phyloP scores from a whole-genome alignment of 176 grass and related monocot species.

The Oryza nivara region DNA sequence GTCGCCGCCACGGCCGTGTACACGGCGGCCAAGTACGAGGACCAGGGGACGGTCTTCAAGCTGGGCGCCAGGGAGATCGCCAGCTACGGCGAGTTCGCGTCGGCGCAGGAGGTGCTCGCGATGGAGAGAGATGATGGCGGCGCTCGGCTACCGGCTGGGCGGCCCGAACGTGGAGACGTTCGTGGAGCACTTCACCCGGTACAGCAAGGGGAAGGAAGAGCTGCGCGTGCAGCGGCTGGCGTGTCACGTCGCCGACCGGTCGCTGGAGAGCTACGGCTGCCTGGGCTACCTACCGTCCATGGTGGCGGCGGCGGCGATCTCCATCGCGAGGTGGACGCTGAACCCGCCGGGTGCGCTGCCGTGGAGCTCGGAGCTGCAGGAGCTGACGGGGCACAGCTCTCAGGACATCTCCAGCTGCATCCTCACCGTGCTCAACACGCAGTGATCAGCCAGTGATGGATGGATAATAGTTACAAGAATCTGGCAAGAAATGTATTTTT shows the following conservation, averaged over 20 bases:
- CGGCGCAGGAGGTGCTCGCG: neutral
- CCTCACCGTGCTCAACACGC: neutral
- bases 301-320: conserved; percentile 21
- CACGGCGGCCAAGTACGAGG: conserved; percentile 8
- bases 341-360: neutral
- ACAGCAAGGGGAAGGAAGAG: neutral
- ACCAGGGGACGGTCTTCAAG: neutral
- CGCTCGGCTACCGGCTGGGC: conserved; percentile 13
- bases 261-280: conserved; percentile 7
- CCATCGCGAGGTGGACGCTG: neutral
- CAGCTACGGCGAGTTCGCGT: neutral
- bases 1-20: conserved; percentile 10
- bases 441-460: neutral
- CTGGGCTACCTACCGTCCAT: neutral
- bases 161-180: conserved; percentile 7
- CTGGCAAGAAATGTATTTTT: neutral
- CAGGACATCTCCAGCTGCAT: neutral
- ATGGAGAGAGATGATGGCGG: conserved; percentile 11
- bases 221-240: neutral
- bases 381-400: neutral
- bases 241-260: neutral
- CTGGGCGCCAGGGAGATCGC: neutral
- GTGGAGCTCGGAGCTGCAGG: conserved; percentile 10
- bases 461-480: neutral
- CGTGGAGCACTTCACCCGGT: conserved; percentile 29